These are phyloP conservation scores for Sextonia rubra DNA, from an alignment of 164 flowering plant species.

Conservation along the genomic window DNA sequence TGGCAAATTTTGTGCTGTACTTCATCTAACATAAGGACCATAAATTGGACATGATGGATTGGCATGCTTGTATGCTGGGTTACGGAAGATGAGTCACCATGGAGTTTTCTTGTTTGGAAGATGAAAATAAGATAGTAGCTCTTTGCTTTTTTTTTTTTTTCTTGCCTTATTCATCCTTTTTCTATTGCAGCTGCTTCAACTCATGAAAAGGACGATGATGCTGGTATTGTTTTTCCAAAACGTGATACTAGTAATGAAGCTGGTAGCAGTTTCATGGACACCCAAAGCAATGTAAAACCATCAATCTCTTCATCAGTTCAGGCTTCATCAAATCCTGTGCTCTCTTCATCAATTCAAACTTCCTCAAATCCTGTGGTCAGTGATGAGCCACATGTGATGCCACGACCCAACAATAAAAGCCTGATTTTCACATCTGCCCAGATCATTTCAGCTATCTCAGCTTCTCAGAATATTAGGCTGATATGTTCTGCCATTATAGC, in stretches of 20 bases:
- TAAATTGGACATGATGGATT: too few relatives aligned
- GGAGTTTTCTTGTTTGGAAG: too few relatives aligned
- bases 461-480: slow-evolving; percentile 43
- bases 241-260: slow-evolving; percentile 14
- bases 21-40: too few relatives aligned
- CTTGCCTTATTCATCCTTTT: too few relatives aligned
- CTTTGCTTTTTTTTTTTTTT: too few relatives aligned
- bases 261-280: slow-evolving; percentile 2
- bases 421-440: slow-evolving; percentile 24
- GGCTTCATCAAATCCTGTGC: not conserved
- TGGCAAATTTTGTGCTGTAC: too few relatives aligned
- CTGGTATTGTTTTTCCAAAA: slow-evolving; percentile 15
- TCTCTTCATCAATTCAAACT: slow-evolving; percentile 18
- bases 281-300: slow-evolving; percentile 11
- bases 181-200: slow-evolving; percentile 30
- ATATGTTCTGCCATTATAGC: slow-evolving; percentile 42
- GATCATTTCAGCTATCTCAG: slow-evolving; percentile 43
- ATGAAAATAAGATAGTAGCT: too few relatives aligned
- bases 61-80: too few relatives aligned
- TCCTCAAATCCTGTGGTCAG: slow-evolving; percentile 17
- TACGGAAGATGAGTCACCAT: too few relatives aligned
- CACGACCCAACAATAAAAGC: slow-evolving; percentile 1
- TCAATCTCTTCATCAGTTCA: not conserved
- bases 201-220: slow-evolving; percentile 12
- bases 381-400: slow-evolving; percentile 12